Evolutionary conservation across 371 early-diverging fungal species (phyloP).

Genomic region (Mucor circinelloides): DNA sequence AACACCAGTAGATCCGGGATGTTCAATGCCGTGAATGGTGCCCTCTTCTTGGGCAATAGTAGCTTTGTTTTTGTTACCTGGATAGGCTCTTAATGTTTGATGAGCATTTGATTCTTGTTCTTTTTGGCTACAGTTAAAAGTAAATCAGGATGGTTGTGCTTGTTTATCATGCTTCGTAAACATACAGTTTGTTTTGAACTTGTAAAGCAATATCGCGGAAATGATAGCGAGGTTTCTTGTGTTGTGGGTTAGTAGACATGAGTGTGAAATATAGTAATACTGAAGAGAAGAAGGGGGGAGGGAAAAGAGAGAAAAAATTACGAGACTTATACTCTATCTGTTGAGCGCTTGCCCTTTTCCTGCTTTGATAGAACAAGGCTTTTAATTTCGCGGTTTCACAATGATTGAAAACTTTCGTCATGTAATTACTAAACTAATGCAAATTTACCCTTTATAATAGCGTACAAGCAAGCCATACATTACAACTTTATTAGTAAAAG

Average conservation of each 20-base stretch:
- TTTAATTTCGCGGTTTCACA: neutral
- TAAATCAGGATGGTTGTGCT: neutral
- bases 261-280: too few relatives aligned
- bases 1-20: slow-evolving; percentile 55
- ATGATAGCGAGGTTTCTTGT: slow-evolving; percentile 11
- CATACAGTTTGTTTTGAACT: slow-evolving; percentile 20
- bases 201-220: slow-evolving; percentile 26
- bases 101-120: slow-evolving; percentile 37
- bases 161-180: neutral
- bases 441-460: neutral
- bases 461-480: neutral
- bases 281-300: neutral
- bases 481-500: neutral
- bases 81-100: slow-evolving; percentile 36
- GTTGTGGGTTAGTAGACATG: neutral
- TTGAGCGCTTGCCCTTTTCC: neutral
- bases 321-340: neutral
- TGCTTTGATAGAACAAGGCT: neutral
- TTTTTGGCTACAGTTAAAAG: neutral
- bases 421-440: neutral
- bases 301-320: neutral
- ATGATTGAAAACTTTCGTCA: neutral
- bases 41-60: slow-evolving; percentile 5
- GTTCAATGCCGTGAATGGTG: slow-evolving; percentile 35
- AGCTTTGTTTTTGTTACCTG: slow-evolving; percentile 37